These are phyloP conservation scores for Viridothelium virens DNA, from an alignment of 495 filamentous ascomycete species.

Conservation along the genomic window DNA sequence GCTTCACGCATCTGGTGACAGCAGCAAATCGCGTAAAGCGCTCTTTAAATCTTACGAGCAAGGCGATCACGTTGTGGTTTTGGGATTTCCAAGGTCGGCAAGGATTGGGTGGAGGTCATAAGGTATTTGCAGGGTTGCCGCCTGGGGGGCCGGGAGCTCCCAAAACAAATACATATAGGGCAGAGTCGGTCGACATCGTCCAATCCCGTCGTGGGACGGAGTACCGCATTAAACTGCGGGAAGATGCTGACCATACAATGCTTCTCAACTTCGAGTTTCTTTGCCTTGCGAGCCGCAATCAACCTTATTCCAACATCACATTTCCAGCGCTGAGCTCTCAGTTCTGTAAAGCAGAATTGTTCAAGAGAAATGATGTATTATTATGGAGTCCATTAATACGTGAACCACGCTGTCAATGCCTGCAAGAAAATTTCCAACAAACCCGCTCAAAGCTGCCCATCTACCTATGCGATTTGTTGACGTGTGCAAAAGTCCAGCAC, in stretches of 20 bases:
- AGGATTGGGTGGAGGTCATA: not conserved
- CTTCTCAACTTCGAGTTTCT: not conserved
- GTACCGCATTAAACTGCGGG: not conserved
- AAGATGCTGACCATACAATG: not conserved
- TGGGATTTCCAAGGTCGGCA: not conserved
- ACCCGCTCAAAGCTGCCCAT: not conserved
- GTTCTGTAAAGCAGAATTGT: not conserved
- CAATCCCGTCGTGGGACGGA: too few relatives aligned
- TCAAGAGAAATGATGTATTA: slow-evolving; percentile 4
- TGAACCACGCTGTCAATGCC: not conserved
- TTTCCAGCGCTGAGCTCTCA: not conserved
- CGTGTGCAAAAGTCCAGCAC: not conserved
- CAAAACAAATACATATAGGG: not conserved
- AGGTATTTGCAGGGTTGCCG: not conserved
- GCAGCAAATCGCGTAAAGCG: not conserved
- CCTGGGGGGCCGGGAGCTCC: not conserved
- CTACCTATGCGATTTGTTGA: not conserved
- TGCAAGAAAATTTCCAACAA: slow-evolving; percentile 4
- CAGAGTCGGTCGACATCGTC: too few relatives aligned
- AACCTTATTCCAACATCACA: not conserved
- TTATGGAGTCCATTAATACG: slow-evolving; percentile 7
- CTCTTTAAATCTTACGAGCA: not conserved
- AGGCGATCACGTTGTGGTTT: slow-evolving; percentile 9
- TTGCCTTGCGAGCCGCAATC: not conserved
- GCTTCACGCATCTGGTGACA: too few relatives aligned